Evolutionary conservation across 768 basidiomycete genomes (phyloP).

Genomic region (Tylopilus plumbeoviolaceoides): DNA sequence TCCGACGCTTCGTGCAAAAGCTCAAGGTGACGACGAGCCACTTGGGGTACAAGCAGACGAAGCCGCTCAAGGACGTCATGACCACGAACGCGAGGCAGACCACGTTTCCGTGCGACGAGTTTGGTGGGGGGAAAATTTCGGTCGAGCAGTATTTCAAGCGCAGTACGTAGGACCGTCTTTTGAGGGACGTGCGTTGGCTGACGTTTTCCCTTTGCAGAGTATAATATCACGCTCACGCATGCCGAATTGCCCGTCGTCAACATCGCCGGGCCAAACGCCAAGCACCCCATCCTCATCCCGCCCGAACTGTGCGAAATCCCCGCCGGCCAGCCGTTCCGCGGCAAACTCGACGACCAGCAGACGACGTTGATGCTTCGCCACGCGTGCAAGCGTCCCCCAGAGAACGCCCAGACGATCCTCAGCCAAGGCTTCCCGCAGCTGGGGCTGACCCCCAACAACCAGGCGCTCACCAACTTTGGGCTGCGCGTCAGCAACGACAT

Average conservation of each 20-base stretch:
- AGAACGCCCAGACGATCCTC: constrained; percentile 57
- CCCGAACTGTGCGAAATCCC: constrained; percentile 69
- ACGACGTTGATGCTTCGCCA: constrained; percentile 66
- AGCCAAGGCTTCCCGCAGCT: constrained; percentile 54
- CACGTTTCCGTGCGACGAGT: constrained; percentile 56
- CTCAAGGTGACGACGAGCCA: constrained; percentile 57
- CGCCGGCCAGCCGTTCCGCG: constrained; percentile 55
- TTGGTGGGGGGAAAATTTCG: constrained; percentile 42
- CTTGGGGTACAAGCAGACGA: constrained; percentile 50
- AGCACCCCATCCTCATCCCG: constrained; percentile 44
- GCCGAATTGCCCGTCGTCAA: constrained; percentile 57
- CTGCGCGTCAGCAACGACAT: constrained; percentile 54
- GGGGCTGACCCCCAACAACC: constrained; percentile 42
- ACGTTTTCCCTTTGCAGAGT: constrained; percentile 40
- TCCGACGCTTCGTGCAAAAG: constrained; percentile 44
- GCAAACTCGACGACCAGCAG: constrained; percentile 55
- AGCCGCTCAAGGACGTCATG: constrained; percentile 40
- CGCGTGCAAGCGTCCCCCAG: constrained; percentile 59
- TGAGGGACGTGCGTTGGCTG: not conserved
- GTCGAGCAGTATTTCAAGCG: constrained; percentile 61
- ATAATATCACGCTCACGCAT: constrained; percentile 47
- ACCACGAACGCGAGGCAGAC: constrained; percentile 41
- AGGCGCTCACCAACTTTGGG: constrained; percentile 52
- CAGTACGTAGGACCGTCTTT: constrained; percentile 41
- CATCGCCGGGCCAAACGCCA: constrained; percentile 36